Base-by-base conservation (phyloP, 495 filamentous ascomycete genomes). In the Cercophora newfieldiana region DNA sequence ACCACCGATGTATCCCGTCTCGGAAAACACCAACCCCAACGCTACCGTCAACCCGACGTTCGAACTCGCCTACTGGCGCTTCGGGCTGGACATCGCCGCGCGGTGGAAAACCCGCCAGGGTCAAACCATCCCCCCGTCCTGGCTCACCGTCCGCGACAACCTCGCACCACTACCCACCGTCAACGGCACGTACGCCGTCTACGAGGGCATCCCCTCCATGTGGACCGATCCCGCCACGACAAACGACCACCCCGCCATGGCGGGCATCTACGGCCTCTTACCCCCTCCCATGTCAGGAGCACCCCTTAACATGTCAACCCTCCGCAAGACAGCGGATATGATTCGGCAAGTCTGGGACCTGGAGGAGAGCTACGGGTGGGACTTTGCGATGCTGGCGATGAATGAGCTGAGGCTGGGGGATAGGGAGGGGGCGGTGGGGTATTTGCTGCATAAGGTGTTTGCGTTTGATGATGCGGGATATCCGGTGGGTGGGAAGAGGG, bases 331-430 rank as follows among this genome's bases (percentile, higher is more conserved):
- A 24, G 77, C 81, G 37, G 70, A 67, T 0, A 79, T 75, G 67
- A 81, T 85, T 30, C 73, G 75, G 22, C 66, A 75, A 54, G 68
- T 76, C 16, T 85, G 82, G 83, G 75, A 79, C 67, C 76, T 84
- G 66, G 75, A 77, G 2, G 74, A 81, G 49, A 79, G 75, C 29
- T 85, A 80, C 68, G 82, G 82, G 7, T 86, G 84, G 82, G 82
- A 85, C 63, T 85, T 86, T 69, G 76, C 75, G 18, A 77, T 83
- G 75, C 68, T 86, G n/a, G 80, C 82, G 18, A 85, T 85, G 82
- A 84, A 84, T 61, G 69, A 73, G n/a, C 73, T 81, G 29, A 68
- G 82, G 31, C 64, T 85, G 18, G 81, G 82, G 0, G 75, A 83
- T 61, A 61, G 69, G 7, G 77, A 82, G 28, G 69, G 76, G 66